Evolutionary conservation across 495 filamentous ascomycete genomes (phyloP).

Genomic region (Cercophora newfieldiana): DNA sequence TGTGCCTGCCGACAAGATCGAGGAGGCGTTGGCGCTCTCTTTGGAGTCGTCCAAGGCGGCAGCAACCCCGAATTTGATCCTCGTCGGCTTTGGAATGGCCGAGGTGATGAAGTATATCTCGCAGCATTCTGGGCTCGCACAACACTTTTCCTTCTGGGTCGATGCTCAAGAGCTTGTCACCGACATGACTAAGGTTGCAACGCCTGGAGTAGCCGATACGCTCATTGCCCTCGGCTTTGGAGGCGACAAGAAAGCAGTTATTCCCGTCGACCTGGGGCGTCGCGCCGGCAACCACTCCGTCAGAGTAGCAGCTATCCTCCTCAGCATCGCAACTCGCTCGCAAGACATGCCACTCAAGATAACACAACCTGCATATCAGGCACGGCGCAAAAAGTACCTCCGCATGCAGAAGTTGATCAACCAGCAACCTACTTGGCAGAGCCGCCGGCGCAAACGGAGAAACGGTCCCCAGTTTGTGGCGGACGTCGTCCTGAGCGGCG

Average conservation of each 20-base stretch:
- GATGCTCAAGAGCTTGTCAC: not conserved
- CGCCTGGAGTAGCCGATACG: not conserved
- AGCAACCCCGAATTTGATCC: not conserved
- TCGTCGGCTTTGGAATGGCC: not conserved
- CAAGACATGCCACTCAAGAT: not conserved
- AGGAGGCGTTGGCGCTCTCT: not conserved
- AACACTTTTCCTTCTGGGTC: not conserved
- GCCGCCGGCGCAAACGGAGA: too few species aligned
- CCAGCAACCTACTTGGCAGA: too few species aligned
- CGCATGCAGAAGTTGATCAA: too few species aligned
- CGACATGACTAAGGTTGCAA: not conserved
- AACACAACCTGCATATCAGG: too few species aligned
- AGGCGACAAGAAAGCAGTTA: not conserved
- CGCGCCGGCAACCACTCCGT: not conserved
- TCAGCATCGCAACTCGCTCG: not conserved
- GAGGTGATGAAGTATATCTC: not conserved
- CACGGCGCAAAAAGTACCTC: too few species aligned
- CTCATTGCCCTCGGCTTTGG: not conserved
- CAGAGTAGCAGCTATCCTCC: not conserved
- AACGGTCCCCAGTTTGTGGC: too few species aligned
- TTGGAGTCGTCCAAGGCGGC: not conserved
- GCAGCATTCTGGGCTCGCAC: not conserved
- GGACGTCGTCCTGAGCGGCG: too few species aligned
- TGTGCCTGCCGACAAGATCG: not conserved
- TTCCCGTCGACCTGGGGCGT: not conserved